Evolutionary conservation across 1,139 yeast species (phyloP).

Genomic region (Kurtzmaniella quercitrusa): DNA sequence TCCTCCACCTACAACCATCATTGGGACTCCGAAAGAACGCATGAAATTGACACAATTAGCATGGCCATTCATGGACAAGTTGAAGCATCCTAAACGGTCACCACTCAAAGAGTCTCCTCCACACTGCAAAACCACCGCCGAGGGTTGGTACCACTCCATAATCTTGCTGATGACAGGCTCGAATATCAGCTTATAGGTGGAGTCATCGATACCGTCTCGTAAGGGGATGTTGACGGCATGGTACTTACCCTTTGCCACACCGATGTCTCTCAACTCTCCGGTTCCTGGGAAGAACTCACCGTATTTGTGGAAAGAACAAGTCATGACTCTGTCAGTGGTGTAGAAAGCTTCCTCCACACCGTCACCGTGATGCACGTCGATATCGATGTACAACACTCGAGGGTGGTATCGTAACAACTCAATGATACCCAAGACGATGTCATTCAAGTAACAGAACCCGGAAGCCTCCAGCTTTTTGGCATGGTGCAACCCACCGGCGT

Average conservation of each 20-base stretch:
- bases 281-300: slow-evolving; percentile 98
- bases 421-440: slow-evolving; percentile 85
- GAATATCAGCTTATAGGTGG: slow-evolving; percentile 77
- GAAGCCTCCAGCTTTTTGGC: slow-evolving; percentile 95
- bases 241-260: slow-evolving; percentile 85
- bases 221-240: slow-evolving; percentile 86
- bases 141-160: slow-evolving; percentile 92
- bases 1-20: slow-evolving; percentile 95
- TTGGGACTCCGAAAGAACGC: slow-evolving; percentile 81
- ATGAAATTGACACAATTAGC: slow-evolving; percentile 93
- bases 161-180: slow-evolving; percentile 80
- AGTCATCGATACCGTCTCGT: slow-evolving; percentile 90
- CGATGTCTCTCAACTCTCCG: slow-evolving; percentile 84
- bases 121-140: slow-evolving; percentile 85
- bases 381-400: slow-evolving; percentile 91
- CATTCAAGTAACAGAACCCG: slow-evolving; percentile 85
- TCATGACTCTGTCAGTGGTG: slow-evolving; percentile 95
- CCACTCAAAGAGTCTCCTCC: slow-evolving; percentile 94
- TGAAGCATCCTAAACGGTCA: slow-evolving; percentile 89
- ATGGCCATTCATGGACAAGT: slow-evolving; percentile 87
- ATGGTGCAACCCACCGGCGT: slow-evolving; percentile 97
- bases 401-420: slow-evolving; percentile 89
- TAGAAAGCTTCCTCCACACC: slow-evolving; percentile 98
- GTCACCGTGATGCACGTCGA: slow-evolving; percentile 97
- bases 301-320: slow-evolving; percentile 94